Conservation (phyloP, 768 basidiomycete genomes). For the Hebeloma cylindrosporum region DNA sequence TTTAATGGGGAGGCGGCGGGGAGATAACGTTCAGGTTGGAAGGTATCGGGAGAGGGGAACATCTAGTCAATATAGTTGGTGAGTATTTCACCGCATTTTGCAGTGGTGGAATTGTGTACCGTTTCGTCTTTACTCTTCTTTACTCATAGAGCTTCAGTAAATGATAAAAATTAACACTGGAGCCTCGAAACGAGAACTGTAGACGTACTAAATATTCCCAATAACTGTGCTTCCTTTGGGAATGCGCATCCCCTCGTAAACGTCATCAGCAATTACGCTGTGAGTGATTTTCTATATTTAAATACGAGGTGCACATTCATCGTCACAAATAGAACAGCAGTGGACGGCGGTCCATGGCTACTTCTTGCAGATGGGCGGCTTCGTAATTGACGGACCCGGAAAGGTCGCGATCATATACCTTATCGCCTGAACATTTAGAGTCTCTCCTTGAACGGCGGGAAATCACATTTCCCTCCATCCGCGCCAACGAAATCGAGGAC, state of each 20-base stretch:
- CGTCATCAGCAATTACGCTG: constrained; percentile 27
- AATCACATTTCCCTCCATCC: constrained; percentile 13
- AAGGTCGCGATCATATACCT: constrained; percentile 13
- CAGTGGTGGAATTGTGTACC: too few relatives aligned
- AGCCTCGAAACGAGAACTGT: constrained; percentile 14
- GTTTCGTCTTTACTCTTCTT: constrained; percentile 22
- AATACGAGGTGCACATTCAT: too few relatives aligned
- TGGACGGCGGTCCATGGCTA: constrained; percentile 11
- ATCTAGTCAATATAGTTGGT: too few relatives aligned
- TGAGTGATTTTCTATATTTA: too few relatives aligned
- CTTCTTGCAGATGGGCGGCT: constrained; percentile 19
- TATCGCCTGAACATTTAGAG: constrained; percentile 5
- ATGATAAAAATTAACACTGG: constrained; percentile 4
- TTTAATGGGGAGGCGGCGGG: constrained; percentile 18
- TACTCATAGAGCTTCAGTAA: constrained; percentile 21
- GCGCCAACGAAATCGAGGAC: constrained; percentile 18
- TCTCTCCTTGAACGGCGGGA: constrained; percentile 6
- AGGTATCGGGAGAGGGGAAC: constrained; percentile 18
- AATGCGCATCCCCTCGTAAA: constrained; percentile 35
- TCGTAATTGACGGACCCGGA: constrained; percentile 19
- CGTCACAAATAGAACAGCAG: too few relatives aligned
- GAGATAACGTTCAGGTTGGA: constrained; percentile 23
- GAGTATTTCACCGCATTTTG: neutral
- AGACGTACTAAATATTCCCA: constrained; percentile 24
- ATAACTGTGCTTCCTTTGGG: constrained; percentile 31